Conservation (phyloP, 1,139 yeast species). For the Diutina scorzettiae region DNA sequence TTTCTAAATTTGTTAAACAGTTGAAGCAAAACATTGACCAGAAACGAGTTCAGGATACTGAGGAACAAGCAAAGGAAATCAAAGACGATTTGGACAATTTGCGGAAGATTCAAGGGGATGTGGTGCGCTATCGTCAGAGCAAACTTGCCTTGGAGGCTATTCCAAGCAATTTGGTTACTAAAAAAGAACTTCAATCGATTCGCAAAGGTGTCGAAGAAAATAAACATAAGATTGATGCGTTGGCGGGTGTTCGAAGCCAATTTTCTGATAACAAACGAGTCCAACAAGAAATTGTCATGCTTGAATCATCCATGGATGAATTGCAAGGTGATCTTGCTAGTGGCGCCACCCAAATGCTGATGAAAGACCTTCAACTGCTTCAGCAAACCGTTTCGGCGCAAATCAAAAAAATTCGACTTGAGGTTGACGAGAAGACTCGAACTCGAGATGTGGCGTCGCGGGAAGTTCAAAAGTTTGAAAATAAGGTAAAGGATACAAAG, state of each 20-base stretch:
- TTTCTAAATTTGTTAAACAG: slow-evolving; percentile 20
- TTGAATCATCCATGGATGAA: slow-evolving; percentile 22
- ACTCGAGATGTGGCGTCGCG: background rate
- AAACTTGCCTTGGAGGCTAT: slow-evolving; percentile 12
- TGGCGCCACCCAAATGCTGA: background rate
- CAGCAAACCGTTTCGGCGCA: background rate
- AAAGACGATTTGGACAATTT: slow-evolving; percentile 8
- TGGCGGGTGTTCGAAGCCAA: slow-evolving; percentile 15
- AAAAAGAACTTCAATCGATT: background rate
- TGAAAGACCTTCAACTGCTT: background rate
- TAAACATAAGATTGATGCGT: slow-evolving; percentile 8
- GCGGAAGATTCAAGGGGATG: background rate
- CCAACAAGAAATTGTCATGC: slow-evolving; percentile 21
- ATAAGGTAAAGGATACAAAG: background rate
- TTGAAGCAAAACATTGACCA: slow-evolving; percentile 26
- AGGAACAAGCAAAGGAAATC: slow-evolving; percentile 8
- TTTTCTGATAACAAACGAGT: slow-evolving; percentile 25
- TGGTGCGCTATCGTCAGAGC: slow-evolving; percentile 9
- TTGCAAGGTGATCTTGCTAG: slow-evolving; percentile 10
- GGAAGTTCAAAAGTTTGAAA: background rate
- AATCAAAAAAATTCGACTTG: background rate
- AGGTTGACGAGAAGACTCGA: background rate
- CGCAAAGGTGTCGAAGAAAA: slow-evolving; percentile 8
- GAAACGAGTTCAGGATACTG: slow-evolving; percentile 16
- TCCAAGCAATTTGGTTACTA: background rate